phyloP scores from a whole-genome alignment of 352 stramenopile species.

The Lagenidium sp. region DNA sequence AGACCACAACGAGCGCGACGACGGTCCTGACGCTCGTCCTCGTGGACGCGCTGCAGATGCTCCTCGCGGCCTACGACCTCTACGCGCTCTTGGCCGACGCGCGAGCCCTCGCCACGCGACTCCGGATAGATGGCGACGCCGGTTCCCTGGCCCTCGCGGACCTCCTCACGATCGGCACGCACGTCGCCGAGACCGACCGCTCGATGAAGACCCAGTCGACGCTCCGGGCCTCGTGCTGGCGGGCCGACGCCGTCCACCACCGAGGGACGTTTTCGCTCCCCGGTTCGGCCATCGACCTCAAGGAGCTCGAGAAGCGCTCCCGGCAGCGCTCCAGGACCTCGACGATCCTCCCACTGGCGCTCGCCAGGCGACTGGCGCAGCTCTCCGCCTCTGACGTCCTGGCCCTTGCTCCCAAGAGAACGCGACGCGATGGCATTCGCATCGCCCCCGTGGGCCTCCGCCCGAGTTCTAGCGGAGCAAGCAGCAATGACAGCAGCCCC shows the following conservation, averaged over 20 bases:
- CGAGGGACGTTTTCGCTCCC: not conserved
- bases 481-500: too few relatives aligned
- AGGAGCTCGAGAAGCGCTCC: too few relatives aligned
- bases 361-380: too few relatives aligned
- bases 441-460: too few relatives aligned
- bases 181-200: slow-evolving; percentile 2
- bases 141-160: too few relatives aligned
- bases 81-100: not conserved
- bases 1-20: not conserved
- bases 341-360: too few relatives aligned
- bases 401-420: too few relatives aligned
- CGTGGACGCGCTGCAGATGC: not conserved
- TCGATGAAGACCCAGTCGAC: not conserved
- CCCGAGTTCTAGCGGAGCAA: too few relatives aligned
- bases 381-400: too few relatives aligned
- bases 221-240: not conserved
- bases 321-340: too few relatives aligned
- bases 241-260: not conserved
- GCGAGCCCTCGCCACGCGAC: slow-evolving; percentile 1
- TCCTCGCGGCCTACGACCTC: not conserved
- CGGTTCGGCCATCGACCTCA: too few relatives aligned
- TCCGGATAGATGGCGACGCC: not conserved
- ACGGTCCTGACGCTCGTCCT: not conserved
- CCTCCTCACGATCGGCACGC: not conserved
- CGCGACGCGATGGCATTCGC: too few relatives aligned